Conservation (phyloP, 768 basidiomycete species). For the Cystobasidium onofrii region DNA sequence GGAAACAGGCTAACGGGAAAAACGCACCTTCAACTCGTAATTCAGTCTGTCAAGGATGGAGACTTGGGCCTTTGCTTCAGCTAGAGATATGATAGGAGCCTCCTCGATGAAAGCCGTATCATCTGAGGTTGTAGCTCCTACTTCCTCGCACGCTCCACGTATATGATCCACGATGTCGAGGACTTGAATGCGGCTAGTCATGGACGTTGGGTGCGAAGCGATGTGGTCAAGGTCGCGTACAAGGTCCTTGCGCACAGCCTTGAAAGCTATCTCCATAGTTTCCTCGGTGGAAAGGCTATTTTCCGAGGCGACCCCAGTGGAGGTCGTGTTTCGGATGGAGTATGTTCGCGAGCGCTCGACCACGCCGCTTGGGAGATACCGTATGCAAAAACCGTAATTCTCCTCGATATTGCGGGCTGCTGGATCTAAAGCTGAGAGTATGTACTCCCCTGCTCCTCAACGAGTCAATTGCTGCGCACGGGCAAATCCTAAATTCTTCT, state of each 20-base stretch:
- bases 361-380: constrained; percentile 66
- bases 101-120: neutral
- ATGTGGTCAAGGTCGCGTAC: constrained; percentile 16
- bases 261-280: constrained; percentile 23
- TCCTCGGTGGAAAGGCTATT: neutral
- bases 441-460: constrained; percentile 69
- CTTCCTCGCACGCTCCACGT: constrained; percentile 16
- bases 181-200: constrained; percentile 17
- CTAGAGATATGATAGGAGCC: constrained; percentile 10
- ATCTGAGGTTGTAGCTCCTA: constrained; percentile 8
- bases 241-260: constrained; percentile 34
- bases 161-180: constrained; percentile 15
- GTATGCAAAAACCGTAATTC: constrained; percentile 77
- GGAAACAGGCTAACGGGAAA: too few relatives aligned
- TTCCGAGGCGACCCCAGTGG: neutral
- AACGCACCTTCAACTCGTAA: constrained; percentile 23
- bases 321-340: constrained; percentile 62
- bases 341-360: constrained; percentile 74
- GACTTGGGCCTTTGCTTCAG: constrained; percentile 10
- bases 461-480: neutral
- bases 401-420: constrained; percentile 76
- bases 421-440: constrained; percentile 85
- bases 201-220: neutral
- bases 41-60: constrained; percentile 14
- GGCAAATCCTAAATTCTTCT: constrained; percentile 28